Evolutionary conservation across 2,329 filamentous ascomycete genomes (phyloP).

Genomic region (Didymosphaeria variabile): DNA sequence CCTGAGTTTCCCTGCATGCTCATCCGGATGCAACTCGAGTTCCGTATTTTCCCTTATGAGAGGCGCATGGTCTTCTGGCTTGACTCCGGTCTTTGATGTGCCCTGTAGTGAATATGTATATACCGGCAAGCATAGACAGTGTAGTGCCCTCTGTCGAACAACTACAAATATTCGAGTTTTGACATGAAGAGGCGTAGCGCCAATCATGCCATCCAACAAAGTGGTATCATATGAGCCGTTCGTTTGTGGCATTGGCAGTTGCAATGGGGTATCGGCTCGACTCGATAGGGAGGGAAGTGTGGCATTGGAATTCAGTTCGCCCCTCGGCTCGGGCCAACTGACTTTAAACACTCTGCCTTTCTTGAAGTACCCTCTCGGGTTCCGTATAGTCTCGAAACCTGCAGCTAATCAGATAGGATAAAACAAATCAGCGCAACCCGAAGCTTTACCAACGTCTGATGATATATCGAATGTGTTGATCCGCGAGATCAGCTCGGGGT

Average conservation of each 20-base stretch:
- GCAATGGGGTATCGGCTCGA: background rate
- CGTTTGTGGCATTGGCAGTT: background rate
- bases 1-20: background rate
- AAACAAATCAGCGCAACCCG: too few species aligned
- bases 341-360: constrained; percentile 9
- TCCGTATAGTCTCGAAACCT: constrained; percentile 5
- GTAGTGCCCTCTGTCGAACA: background rate
- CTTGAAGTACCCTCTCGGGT: constrained; percentile 2
- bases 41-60: background rate
- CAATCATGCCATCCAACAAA: background rate
- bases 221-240: background rate
- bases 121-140: constrained; percentile 1
- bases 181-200: background rate
- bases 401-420: background rate
- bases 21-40: background rate
- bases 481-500: background rate
- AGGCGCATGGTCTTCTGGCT: constrained; percentile 5
- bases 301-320: background rate
- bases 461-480: background rate
- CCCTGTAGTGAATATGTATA: constrained; percentile 9
- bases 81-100: constrained; percentile 5
- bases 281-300: background rate
- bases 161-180: constrained; percentile 6
- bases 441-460: background rate
- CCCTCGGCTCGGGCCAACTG: constrained; percentile 5